A percentile compares a stretch with the other conserved stretches of the same genome.
These are phyloP conservation scores for Xylaria sp. DNA, from an alignment of 2,329 filamentous ascomycete species.

Conservation along the genomic window DNA sequence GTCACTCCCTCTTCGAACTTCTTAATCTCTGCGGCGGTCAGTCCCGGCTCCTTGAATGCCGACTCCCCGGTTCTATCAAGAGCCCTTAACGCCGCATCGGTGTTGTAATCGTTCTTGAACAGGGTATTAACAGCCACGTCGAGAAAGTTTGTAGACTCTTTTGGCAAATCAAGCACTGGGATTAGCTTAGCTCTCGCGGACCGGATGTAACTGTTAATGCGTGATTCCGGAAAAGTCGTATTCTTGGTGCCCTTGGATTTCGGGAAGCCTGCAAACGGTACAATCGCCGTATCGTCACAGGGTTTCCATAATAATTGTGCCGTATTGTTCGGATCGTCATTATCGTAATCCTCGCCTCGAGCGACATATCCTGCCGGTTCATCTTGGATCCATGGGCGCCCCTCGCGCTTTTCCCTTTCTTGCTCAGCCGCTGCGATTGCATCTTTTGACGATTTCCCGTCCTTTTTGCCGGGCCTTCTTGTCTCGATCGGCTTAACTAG, in stretches of 20 bases:
- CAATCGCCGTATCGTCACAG: conserved; percentile 57
- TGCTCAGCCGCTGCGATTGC: conserved; percentile 81
- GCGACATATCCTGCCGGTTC: conserved; percentile 86
- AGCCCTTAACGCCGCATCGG: conserved; percentile 74
- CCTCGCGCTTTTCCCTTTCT: conserved; percentile 81
- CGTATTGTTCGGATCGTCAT: conserved; percentile 79
- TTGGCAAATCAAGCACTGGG: conserved; percentile 75
- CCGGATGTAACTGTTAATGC: conserved; percentile 81
- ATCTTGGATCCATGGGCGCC: conserved; percentile 92
- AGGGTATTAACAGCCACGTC: conserved; percentile 84
- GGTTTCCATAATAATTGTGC: conserved; percentile 83
- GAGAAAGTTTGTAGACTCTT: conserved; percentile 84
- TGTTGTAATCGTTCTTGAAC: conserved; percentile 76
- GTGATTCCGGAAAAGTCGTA: conserved; percentile 60
- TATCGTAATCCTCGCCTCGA: conserved; percentile 80
- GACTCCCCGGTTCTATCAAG: conserved; percentile 75
- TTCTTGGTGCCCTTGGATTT: conserved; percentile 53
- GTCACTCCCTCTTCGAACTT: conserved; percentile 91
- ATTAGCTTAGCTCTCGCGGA: conserved; percentile 69
- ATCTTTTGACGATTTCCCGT: conserved; percentile 82
- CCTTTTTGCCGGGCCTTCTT: conserved; percentile 84
- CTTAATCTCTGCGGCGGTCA: conserved; percentile 82
- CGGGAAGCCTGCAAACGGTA: conserved; percentile 31
- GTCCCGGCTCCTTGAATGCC: conserved; percentile 84
- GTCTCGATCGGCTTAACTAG: conserved; percentile 89